Percentiles rank a stretch among this genome's conserved stretches.
Evolutionary conservation across 164 flowering plant species (phyloP).

Genomic region (Brasenia schreberi): DNA sequence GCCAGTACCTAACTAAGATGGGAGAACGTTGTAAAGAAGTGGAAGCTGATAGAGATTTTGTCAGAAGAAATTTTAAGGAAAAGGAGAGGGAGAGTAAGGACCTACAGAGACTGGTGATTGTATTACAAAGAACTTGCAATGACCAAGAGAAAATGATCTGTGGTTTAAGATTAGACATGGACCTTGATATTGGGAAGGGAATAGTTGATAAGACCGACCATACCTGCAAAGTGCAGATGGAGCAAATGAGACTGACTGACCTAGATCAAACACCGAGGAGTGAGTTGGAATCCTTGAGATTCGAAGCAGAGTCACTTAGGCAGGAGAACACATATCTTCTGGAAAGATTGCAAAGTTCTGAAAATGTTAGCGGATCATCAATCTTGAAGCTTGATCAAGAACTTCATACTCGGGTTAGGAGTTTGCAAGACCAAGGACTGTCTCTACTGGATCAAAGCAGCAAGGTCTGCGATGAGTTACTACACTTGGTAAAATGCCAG

Average conservation of each 20-base stretch:
- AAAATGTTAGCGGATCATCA: slow-evolving; percentile 29
- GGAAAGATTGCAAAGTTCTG: slow-evolving; percentile 37
- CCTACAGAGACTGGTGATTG: slow-evolving; percentile 43
- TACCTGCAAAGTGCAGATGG: slow-evolving; percentile 5
- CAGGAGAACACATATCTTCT: slow-evolving; percentile 62
- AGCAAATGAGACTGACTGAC: too few relatives aligned
- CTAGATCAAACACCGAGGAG: slow-evolving; percentile 14
- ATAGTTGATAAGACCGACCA: slow-evolving; percentile 32
- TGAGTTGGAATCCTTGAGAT: slow-evolving; percentile 59
- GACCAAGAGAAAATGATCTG: slow-evolving; percentile 82
- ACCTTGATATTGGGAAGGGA: slow-evolving; percentile 29
- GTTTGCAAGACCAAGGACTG: slow-evolving; percentile 58
- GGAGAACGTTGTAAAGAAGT: slow-evolving; percentile 32
- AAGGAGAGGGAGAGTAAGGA: slow-evolving; percentile 72
- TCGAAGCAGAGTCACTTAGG: slow-evolving; percentile 68
- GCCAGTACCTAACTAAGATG: slow-evolving; percentile 28
- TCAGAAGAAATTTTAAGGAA: slow-evolving; percentile 47
- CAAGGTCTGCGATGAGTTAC: slow-evolving; percentile 39
- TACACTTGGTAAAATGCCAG: slow-evolving; percentile 40
- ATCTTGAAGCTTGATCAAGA: slow-evolving; percentile 65
- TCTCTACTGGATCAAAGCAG: slow-evolving; percentile 47
- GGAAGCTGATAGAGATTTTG: slow-evolving; percentile 39
- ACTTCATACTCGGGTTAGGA: slow-evolving; percentile 31
- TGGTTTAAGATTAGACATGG: slow-evolving; percentile 49
- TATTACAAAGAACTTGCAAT: slow-evolving; percentile 53